Base-by-base conservation (phyloP, 106 monocot genomes). In the Dendrobium nobile region DNA sequence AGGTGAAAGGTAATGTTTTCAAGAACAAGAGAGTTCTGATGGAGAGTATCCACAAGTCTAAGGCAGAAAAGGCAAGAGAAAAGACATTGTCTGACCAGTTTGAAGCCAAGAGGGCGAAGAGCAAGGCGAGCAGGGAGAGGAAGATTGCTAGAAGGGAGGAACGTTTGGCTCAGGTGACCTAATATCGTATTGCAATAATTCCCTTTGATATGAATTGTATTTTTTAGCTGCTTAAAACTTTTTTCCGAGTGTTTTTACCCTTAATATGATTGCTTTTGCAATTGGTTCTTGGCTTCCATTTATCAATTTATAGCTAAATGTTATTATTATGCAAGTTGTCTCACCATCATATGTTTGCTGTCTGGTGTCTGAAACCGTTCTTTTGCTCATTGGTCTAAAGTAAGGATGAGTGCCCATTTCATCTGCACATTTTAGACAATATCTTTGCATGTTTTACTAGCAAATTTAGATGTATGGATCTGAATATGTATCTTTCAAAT, bases 1-100 rank as follows among this genome's bases (percentile, higher is more conserved):
- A 83, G 31, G 86, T 86, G 54, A 86, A 86, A 65, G 86, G 82
- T 83, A 86, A 86, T 83, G 82, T 86, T 9, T 86, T 86, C 24
- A 86, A 86, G 79, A 86, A 86, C 64, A 86, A 86, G 82, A 79
- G 86, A 37, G 86, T 82, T 55, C 79, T 86, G 18, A 82, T 86
- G 86, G 86, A 86, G 76, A 86, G 86, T 76, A 86, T 86, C 74
- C 86, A 86, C 82, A 86, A 82, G 40, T 86, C 86, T 28, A 86
- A 86, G 40, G 75, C 82, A 77, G 86, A 82, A 79, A 86, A 86
- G 79, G 79, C 79, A 47, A 79, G 86, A 82, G 86, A 86, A 43
- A 86, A 86, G 67, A 79, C 82, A 42, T 42, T 85, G 8, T 81
- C 86, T 76, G 82, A 86, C 54, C 86, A 86, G 76, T 86, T 82